These are phyloP conservation scores for Pseudogymnoascus sp. DNA, from an alignment of 2,329 filamentous ascomycete genomes.

Conservation along the genomic window DNA sequence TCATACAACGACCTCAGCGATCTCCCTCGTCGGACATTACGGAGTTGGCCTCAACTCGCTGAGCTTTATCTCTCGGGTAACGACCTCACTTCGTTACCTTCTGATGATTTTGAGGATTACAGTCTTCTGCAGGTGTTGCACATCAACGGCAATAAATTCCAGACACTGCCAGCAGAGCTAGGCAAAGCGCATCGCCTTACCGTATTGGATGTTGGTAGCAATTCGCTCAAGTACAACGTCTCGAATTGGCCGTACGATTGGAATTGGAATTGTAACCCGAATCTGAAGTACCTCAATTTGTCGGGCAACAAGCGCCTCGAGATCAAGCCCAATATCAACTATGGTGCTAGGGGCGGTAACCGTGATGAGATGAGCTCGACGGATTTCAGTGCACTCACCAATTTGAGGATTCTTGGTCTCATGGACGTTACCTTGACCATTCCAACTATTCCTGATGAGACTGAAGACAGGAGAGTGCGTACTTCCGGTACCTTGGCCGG, in stretches of 20 bases:
- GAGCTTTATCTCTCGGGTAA: constrained; percentile 96
- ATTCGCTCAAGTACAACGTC: constrained; percentile 95
- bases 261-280: constrained; percentile 99
- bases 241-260: constrained; percentile 98
- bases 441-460: constrained; percentile 88
- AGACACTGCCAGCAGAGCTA: constrained; percentile 89
- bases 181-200: constrained; percentile 88
- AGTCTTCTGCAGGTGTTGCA: constrained; percentile 83
- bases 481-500: constrained; percentile 95
- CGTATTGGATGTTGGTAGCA: constrained; percentile 90
- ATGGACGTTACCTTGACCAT: constrained; percentile 98
- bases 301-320: constrained; percentile 95
- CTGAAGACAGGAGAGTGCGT: constrained; percentile 86
- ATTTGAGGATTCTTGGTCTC: constrained; percentile 79
- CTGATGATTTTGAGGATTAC: constrained; percentile 87
- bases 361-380: constrained; percentile 56
- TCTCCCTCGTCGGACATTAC: constrained; percentile 80
- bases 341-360: constrained; percentile 65
- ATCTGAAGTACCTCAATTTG: constrained; percentile 88
- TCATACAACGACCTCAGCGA: constrained; percentile 94
- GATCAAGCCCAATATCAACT: constrained; percentile 70
- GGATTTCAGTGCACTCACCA: constrained; percentile 78
- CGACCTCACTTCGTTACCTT: constrained; percentile 81
- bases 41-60: constrained; percentile 80
- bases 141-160: constrained; percentile 97